Conservation (phyloP, 1,284 basidiomycete species). For the Cryptococcus depauperatus region DNA sequence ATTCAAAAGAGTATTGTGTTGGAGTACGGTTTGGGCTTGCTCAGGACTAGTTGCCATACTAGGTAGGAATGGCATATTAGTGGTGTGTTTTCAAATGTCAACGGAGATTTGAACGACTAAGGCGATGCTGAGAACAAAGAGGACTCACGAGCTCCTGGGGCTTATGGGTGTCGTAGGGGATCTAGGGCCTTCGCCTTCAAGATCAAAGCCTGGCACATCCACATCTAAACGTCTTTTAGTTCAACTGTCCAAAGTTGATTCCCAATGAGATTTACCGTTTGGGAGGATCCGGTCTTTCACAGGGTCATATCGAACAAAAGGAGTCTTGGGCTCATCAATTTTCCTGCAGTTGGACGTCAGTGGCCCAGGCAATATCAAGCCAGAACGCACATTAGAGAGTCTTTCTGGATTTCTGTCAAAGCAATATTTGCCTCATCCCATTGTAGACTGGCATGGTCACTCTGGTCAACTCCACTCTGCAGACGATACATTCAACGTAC, state of each 20-base stretch:
- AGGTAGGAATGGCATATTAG: constrained; percentile 11
- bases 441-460: constrained; percentile 51
- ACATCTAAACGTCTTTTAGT: neutral
- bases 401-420: constrained; percentile 80
- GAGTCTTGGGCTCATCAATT: constrained; percentile 95
- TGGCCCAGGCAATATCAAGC: neutral
- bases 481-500: constrained; percentile 1
- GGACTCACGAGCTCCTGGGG: constrained; percentile 7
- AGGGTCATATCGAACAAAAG: constrained; percentile 80
- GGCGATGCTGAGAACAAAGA: neutral
- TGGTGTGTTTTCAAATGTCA: constrained; percentile 3
- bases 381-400: constrained; percentile 63
- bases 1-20: constrained; percentile 12
- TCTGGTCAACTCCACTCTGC: neutral
- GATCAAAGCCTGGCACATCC: constrained; percentile 51
- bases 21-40: too few species aligned
- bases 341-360: constrained; percentile 48
- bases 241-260: neutral
- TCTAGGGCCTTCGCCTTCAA: constrained; percentile 15
- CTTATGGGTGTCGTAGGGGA: constrained; percentile 16
- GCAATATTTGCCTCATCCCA: constrained; percentile 92
- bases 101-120: neutral
- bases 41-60: constrained; percentile 13
- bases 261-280: constrained; percentile 49
- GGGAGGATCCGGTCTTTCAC: constrained; percentile 64